Base-by-base conservation (phyloP, 2,329 filamentous ascomycete species). In the Sporothrix schenckii region DNA sequence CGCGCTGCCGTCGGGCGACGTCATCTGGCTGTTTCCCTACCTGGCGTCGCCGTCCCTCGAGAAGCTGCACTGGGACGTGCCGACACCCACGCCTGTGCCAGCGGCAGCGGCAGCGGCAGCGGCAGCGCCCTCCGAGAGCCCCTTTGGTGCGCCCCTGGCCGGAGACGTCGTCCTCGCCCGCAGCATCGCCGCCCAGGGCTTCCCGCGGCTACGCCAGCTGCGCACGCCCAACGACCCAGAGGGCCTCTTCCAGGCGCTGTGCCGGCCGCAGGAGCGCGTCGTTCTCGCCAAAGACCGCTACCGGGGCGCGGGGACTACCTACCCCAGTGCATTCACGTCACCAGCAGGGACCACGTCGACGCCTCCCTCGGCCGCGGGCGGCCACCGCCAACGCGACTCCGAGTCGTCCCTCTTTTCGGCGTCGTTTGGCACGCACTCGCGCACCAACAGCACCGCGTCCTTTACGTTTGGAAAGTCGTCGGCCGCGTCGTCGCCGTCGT, bases 221-320 rank as follows among this genome's bases (percentile, higher is more conserved):
- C 87, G 91, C 69, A 83, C 87, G 0, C 91, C 90, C 1, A 87
- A 87, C 70, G 91, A 94, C 73, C 86, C 89, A 1, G 86, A 91
- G 5, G 91, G 91, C 34, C 74, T 86, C 9, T 87, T 93, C 72
- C 91, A 94, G 79, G 80, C 82, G 1, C 83, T 93, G 1, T 94
- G 91, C 78, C 85, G 84, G 56, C 91, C 91, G 0, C 80, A 84
- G 4, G 85, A 86, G 41, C 82, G 83, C 41, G 81, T 87, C 24
- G 83, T 88, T 53, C 80, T 85, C 27, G 81, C 84, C 0, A 79
- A 79, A 11, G 85, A 88, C 72, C 82, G 83, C 27, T 84, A 83
- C 76, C 21, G 39, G 3, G 39, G 27, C 3, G 13, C 49, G 16
- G 41, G 52, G 2, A 49, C 34, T 1, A 27, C 14, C 24, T 56